phyloP scores from a whole-genome alignment of 202 grass and related monocot species.

The Cymbopogon flexuosus region DNA sequence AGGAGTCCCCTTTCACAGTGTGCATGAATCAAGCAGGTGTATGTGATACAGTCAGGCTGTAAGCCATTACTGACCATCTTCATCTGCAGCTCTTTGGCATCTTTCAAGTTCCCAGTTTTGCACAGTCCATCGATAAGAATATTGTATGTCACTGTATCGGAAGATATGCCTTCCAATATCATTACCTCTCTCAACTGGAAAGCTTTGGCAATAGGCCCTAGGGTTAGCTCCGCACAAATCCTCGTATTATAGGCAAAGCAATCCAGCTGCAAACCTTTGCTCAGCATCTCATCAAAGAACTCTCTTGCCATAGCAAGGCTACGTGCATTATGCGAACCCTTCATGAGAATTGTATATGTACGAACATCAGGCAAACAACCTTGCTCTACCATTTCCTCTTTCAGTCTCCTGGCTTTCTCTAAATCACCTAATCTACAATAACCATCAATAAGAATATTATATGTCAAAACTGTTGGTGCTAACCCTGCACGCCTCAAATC shows the following conservation, averaged over 20 bases:
- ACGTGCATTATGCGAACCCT: conserved; percentile 48
- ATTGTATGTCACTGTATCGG: conserved; percentile 70
- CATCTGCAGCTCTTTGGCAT: conserved; percentile 44
- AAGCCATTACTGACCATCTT: conserved; percentile 71
- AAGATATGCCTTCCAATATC: conserved; percentile 47
- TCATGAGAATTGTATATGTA: conserved; percentile 89
- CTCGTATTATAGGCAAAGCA: conserved; percentile 74
- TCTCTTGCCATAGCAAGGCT: conserved; percentile 58
- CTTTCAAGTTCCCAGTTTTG: conserved; percentile 67
- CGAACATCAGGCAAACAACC: conserved; percentile 58
- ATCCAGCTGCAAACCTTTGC: conserved; percentile 59
- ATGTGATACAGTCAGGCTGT: conserved; percentile 68
- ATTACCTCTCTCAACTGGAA: conserved; percentile 73
- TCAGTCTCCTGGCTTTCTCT: conserved; percentile 55
- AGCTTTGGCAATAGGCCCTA: conserved; percentile 43
- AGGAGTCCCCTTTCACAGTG: conserved; percentile 57
- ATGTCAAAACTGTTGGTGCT: conserved; percentile 56
- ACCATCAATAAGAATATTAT: conserved; percentile 78
- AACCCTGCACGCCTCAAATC: conserved; percentile 56
- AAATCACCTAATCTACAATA: conserved; percentile 64
- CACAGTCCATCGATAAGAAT: conserved; percentile 74
- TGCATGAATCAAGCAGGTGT: conserved; percentile 89
- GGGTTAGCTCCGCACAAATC: conserved; percentile 53
- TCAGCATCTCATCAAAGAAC: conserved; percentile 84
- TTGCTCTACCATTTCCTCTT: conserved; percentile 59